Conservation (phyloP, 352 stramenopile species). For the Globisporangium echinulatum region DNA sequence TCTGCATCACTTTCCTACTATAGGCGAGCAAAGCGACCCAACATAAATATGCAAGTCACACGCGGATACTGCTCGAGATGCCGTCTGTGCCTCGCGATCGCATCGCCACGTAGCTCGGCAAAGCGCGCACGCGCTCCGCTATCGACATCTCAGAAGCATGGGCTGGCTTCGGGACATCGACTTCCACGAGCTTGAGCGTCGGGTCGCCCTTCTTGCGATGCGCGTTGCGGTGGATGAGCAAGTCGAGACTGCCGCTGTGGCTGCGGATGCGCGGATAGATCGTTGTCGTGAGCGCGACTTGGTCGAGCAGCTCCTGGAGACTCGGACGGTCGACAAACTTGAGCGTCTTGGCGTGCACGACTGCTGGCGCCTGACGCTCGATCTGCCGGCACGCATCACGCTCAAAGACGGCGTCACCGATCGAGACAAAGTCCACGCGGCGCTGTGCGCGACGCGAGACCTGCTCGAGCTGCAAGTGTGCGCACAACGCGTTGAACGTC, state of each 20-base stretch:
- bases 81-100: too few species aligned
- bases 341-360: constrained; percentile 46
- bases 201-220: constrained; percentile 11
- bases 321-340: constrained; percentile 42
- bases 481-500: constrained; percentile 43
- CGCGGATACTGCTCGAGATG: too few species aligned
- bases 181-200: constrained; percentile 29
- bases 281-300: constrained; percentile 29
- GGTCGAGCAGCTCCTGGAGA: constrained; percentile 35
- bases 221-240: constrained; percentile 25
- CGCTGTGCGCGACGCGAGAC: constrained; percentile 19
- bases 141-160: too few species aligned
- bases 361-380: constrained; percentile 21
- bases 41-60: too few species aligned
- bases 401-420: constrained; percentile 48
- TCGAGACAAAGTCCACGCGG: constrained; percentile 41
- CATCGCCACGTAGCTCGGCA: too few species aligned
- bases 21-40: too few species aligned
- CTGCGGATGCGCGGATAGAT: constrained; percentile 37
- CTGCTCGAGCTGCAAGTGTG: constrained; percentile 38
- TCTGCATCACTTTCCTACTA: too few species aligned
- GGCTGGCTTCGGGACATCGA: constrained; percentile 9
- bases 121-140: too few species aligned
- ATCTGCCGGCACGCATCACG: constrained; percentile 44
- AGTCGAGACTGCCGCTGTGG: constrained; percentile 32